Conservation (phyloP, 2,329 filamentous ascomycete species). For the Diaporthe caulivora region DNA sequence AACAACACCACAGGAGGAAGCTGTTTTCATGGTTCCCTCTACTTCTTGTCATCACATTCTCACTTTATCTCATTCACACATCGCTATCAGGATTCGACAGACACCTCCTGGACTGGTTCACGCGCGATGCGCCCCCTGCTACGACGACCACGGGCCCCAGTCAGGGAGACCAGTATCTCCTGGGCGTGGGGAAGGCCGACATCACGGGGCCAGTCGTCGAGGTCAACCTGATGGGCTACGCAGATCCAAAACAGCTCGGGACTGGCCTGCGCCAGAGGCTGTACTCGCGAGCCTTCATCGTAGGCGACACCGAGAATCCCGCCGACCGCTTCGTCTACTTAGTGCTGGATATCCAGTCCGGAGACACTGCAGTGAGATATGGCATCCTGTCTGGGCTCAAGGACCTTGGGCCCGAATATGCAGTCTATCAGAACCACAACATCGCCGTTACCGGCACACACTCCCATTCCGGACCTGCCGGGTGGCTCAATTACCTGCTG, state of each 20-base stretch:
- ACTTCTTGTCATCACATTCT: not conserved
- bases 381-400: conserved; percentile 82
- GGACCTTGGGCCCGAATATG: conserved; percentile 77
- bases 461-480: conserved; percentile 89
- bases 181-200: conserved; percentile 67
- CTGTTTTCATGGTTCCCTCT: not conserved
- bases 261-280: conserved; percentile 86
- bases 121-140: not conserved
- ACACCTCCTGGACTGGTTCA: not conserved
- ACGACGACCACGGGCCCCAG: not conserved
- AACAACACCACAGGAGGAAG: not conserved
- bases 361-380: conserved; percentile 87
- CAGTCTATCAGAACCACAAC: conserved; percentile 81
- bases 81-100: not conserved
- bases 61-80: not conserved
- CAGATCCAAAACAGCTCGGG: conserved; percentile 82
- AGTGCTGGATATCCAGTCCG: conserved; percentile 86
- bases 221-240: conserved; percentile 92
- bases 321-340: conserved; percentile 85
- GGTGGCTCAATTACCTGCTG: conserved; percentile 92
- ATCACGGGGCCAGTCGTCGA: conserved; percentile 83
- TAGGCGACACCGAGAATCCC: conserved; percentile 75
- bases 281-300: conserved; percentile 88
- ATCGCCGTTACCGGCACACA: conserved; percentile 93
- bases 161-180: conserved; percentile 58